phyloP scores from a whole-genome alignment of 495 filamentous ascomycete species.

The Cercophora samala region DNA sequence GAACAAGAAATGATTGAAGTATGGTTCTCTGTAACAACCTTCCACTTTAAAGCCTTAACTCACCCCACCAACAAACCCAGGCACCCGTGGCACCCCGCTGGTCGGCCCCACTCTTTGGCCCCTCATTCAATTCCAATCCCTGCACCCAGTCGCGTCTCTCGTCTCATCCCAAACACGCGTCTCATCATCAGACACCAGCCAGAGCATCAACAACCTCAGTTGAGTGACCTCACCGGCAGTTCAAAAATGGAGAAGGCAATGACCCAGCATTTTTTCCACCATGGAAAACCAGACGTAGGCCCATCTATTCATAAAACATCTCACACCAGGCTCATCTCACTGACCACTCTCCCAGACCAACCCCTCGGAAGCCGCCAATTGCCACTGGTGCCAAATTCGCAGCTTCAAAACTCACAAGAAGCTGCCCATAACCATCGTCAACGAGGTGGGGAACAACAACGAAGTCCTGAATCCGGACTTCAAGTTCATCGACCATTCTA shows the following conservation, averaged over 20 bases:
- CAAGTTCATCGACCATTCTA: constrained; percentile 49
- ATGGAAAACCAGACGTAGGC: constrained; percentile 37
- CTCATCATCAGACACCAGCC: constrained; percentile 7
- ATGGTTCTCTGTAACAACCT: no score
- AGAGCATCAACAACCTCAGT: neutral
- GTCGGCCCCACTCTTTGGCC: neutral
- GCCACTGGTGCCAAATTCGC: constrained; percentile 53
- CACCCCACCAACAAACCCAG: no score
- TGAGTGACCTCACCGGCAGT: neutral
- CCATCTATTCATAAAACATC: neutral
- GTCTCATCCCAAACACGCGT: neutral
- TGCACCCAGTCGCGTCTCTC: neutral
- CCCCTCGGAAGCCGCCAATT: constrained; percentile 34
- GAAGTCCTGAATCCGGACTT: constrained; percentile 48
- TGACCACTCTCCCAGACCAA: constrained; percentile 17
- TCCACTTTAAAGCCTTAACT: no score
- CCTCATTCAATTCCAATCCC: neutral
- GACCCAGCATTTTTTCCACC: constrained; percentile 41
- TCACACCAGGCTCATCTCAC: neutral
- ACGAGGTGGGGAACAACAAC: constrained; percentile 35
- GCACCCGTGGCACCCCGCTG: no score
- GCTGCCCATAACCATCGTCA: constrained; percentile 48
- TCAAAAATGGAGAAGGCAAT: constrained; percentile 39
- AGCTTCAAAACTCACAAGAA: constrained; percentile 39
- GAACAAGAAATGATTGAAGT: no score